phyloP scores from a whole-genome alignment of 352 stramenopile genomes.

The Halophytophthora polymorphica region DNA sequence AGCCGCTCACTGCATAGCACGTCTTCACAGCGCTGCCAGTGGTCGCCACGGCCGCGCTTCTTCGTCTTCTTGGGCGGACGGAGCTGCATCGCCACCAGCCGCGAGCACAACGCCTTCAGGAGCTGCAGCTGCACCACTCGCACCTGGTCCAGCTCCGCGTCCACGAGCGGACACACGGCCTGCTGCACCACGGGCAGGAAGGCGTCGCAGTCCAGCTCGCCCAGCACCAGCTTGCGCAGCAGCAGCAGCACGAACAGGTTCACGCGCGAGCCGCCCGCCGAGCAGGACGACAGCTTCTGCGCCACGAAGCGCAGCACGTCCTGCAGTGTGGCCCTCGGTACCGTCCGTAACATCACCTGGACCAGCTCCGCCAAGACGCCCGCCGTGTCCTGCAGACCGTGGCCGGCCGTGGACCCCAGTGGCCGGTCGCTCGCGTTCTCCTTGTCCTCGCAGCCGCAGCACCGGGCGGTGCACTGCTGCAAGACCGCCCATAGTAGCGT shows the following conservation, averaged over 20 bases:
- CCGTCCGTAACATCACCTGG: constrained; percentile 32
- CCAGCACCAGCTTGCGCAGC: constrained; percentile 43
- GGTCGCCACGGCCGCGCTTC: background rate
- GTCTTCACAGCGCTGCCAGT: constrained; percentile 28
- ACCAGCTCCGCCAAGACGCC: constrained; percentile 47
- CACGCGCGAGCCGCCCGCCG: constrained; percentile 27
- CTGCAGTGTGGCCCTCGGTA: constrained; percentile 11
- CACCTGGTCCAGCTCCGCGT: constrained; percentile 27
- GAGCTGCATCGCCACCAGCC: constrained; percentile 19
- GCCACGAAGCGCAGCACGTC: constrained; percentile 40
- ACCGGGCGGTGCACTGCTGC: constrained; percentile 54
- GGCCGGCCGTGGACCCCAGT: background rate
- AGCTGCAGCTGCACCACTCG: constrained; percentile 53
- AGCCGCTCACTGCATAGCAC: constrained; percentile 51
- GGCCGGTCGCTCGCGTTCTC: background rate
- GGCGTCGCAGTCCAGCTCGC: constrained; percentile 19
- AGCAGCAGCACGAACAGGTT: constrained; percentile 58
- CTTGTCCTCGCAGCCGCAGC: constrained; percentile 43
- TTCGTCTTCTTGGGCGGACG: background rate
- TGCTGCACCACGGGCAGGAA: constrained; percentile 37
- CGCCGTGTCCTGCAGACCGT: constrained; percentile 25
- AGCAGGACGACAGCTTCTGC: constrained; percentile 48
- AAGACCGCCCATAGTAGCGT: constrained; percentile 48
- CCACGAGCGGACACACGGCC: constrained; percentile 36
- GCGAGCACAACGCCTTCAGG: constrained; percentile 41